Evolutionary conservation across 169 alveolate genomes (phyloP), one percentile per base, ranked within the genome.

Genomic region (Eimeria falciformis): DNA sequence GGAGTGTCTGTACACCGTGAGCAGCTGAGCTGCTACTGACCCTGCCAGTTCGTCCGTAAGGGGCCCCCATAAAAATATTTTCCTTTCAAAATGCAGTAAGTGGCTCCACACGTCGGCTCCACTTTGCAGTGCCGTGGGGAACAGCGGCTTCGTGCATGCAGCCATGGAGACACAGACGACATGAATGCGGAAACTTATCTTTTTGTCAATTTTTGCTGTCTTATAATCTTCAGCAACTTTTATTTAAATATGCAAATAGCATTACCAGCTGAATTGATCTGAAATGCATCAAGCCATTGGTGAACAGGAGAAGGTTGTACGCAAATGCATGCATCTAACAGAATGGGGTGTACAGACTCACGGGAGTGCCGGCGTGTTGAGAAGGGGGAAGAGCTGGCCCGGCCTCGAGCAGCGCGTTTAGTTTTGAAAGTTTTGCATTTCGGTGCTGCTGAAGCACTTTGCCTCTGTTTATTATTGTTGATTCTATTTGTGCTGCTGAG

Each of bases 1-100:
- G 18, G 53, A 4, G 29, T 71, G 58, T 21, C 56, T 27, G 11
- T 43, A 43, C 53, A 71, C 37, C 62, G 43, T 53, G 27, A 71
- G 58, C 83, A 71, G 83, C 83, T 71, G 83, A 21, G 83, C 83
- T 71, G 83, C 58, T 14, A 21, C 29, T 40, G 83, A 53, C 18
- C 58, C 83, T 17, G 83, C 83, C 6, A 43, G 58, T 18, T 71
- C 83, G 12, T 71, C 83, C 27, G 83, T 71, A 7, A 71, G 21
- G 11, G 83, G 56, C 33, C 83, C 83, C 83, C 83, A 71, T 29
- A 71, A 25, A 37, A 71, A 71, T 11, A 71, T 71, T 9, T 9
- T 29, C 7, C n/a, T 40, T 18, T 43, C 33, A 27, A 33, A 37
- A 3, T 71, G 83, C 83, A 71, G 33, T 33, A 71, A 71, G 43